Conservation (phyloP, 176 grass and related monocot species). For the Triticum turgidum region DNA sequence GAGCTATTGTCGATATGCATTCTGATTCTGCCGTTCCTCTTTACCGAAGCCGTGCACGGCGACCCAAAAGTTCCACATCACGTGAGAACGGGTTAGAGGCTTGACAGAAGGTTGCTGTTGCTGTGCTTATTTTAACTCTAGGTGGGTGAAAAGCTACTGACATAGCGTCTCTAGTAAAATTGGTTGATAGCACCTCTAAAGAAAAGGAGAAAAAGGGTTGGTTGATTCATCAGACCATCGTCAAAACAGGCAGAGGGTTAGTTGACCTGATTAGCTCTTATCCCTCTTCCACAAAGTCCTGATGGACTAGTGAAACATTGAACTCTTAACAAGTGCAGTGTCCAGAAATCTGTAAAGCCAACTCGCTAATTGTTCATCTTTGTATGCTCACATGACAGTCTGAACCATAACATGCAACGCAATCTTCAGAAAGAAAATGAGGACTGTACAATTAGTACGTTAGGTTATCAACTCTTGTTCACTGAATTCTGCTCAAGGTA, state of each 20-base stretch:
- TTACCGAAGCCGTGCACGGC: conserved; percentile 26
- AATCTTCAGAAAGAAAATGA: not conserved
- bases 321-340: not conserved
- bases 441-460: not conserved
- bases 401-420: not conserved
- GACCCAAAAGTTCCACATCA: conserved; percentile 39
- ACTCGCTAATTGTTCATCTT: not conserved
- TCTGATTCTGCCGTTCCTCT: conserved; percentile 13
- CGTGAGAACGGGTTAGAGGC: conserved; percentile 11
- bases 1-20: not conserved
- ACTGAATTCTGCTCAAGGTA: not conserved
- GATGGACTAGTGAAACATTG: not conserved
- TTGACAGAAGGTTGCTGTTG: conserved; percentile 26
- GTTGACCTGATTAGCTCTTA: not conserved
- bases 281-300: not conserved
- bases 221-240: not conserved
- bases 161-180: not conserved
- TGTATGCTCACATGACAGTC: not conserved
- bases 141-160: conserved; percentile 25
- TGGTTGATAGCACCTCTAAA: not conserved
- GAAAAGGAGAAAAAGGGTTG: not conserved
- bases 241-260: conserved; percentile 2
- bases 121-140: not conserved
- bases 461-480: not conserved
- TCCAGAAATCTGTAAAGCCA: not conserved